These are phyloP conservation scores for Termitomyces sp. DNA, from an alignment of 768 basidiomycete species.

Conservation along the genomic window DNA sequence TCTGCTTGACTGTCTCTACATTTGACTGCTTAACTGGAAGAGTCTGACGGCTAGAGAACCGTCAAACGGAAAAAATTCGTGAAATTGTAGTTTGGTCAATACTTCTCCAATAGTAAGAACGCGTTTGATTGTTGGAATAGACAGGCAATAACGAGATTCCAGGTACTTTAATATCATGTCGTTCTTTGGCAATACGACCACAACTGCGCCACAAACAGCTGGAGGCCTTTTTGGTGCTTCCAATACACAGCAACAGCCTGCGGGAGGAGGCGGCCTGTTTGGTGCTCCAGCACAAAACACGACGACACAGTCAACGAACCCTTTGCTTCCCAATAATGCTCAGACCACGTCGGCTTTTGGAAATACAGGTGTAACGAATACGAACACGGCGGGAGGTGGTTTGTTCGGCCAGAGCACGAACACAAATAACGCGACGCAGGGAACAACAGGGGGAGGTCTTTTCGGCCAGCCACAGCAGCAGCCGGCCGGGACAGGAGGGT, in stretches of 20 bases:
- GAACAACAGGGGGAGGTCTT: conserved; percentile 15
- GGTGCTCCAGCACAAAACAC: conserved; percentile 17
- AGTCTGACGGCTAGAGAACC: not conserved
- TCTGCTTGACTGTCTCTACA: not conserved
- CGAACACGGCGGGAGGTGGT: conserved; percentile 12
- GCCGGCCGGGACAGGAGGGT: conserved; percentile 14
- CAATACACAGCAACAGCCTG: conserved; percentile 18
- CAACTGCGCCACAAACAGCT: conserved; percentile 13
- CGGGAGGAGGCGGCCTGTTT: conserved; percentile 25
- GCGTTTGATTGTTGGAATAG: conserved; percentile 1
- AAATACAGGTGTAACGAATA: conserved; percentile 7
- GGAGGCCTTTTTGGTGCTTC: conserved; percentile 27
- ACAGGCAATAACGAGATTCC: not conserved
- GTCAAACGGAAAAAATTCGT: not conserved
- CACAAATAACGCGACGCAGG: conserved; percentile 8
- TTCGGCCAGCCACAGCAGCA: conserved; percentile 20
- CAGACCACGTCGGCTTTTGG: conserved; percentile 17
- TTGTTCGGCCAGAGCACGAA: conserved; percentile 13
- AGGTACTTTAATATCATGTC: conserved; percentile 10
- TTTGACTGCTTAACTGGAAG: not conserved
- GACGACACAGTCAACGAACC: conserved; percentile 4
- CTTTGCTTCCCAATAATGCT: conserved; percentile 5
- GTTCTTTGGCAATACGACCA: conserved; percentile 16
- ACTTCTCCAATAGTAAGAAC: conserved; percentile 1
- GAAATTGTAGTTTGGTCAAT: not conserved